Conservation (phyloP, 2,329 filamentous ascomycete species). For the Diaporthe nobilis region DNA sequence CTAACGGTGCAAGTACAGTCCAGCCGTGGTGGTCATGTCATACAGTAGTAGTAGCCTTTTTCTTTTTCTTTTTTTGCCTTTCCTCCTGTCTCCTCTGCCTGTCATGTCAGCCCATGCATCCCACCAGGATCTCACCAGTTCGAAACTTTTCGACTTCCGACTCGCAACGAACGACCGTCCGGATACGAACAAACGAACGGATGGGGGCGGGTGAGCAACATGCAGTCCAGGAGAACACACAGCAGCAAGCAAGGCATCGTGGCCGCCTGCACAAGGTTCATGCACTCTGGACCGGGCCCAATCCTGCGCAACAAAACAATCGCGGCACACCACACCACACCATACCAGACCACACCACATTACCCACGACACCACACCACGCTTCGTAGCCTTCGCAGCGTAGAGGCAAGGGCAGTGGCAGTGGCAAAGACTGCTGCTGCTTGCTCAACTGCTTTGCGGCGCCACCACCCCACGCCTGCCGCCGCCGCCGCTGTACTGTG, state of each 20-base stretch:
- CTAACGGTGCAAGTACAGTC: background rate
- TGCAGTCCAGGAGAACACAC: background rate
- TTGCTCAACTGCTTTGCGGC: background rate
- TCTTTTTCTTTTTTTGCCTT: background rate
- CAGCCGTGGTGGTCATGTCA: background rate
- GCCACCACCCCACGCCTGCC: slow-evolving; percentile 3
- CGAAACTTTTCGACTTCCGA: slow-evolving; percentile 22
- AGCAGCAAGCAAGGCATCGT: background rate
- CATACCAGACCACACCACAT: slow-evolving; percentile 12
- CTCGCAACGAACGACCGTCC: slow-evolving; percentile 11
- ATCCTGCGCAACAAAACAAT: slow-evolving; percentile 9
- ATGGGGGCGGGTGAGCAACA: background rate
- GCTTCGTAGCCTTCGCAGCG: background rate
- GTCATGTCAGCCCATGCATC: slow-evolving; percentile 27
- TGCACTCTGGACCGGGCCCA: slow-evolving; percentile 29
- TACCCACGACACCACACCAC: slow-evolving; percentile 9
- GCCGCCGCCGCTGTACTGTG: background rate
- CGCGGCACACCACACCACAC: slow-evolving; percentile 16
- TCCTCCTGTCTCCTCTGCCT: background rate
- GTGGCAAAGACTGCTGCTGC: background rate
- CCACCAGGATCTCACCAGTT: slow-evolving; percentile 29
- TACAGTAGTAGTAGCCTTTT: background rate
- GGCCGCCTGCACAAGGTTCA: slow-evolving; percentile 32
- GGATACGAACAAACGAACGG: slow-evolving; percentile 19
- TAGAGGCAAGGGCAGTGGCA: background rate